These are phyloP conservation scores for Sporothrix sp. DNA, from an alignment of 2,329 filamentous ascomycete genomes.

Conservation along the genomic window DNA sequence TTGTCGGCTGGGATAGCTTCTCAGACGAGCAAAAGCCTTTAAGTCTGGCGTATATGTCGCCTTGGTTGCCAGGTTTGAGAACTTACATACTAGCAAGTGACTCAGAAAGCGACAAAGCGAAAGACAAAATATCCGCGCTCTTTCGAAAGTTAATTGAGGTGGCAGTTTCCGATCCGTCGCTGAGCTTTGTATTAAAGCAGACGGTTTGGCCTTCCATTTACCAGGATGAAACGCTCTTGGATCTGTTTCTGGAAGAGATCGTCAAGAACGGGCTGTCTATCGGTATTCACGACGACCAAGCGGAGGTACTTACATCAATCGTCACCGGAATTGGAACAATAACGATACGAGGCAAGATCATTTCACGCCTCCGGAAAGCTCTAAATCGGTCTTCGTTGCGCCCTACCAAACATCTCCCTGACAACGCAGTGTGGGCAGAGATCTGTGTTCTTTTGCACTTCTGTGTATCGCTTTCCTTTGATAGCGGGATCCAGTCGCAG, in stretches of 20 bases:
- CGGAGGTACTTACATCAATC: constrained; percentile 53
- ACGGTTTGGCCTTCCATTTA: constrained; percentile 56
- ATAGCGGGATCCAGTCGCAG: constrained; percentile 57
- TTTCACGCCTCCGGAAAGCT: constrained; percentile 56
- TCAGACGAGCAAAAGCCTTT: constrained; percentile 56
- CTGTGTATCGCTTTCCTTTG: constrained; percentile 56
- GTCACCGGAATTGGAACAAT: constrained; percentile 54
- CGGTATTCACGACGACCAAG: constrained; percentile 47
- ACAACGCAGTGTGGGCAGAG: constrained; percentile 61
- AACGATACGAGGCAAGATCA: constrained; percentile 54
- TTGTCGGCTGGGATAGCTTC: constrained; percentile 62
- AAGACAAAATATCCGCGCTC: constrained; percentile 53
- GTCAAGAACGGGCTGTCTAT: constrained; percentile 52
- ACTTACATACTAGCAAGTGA: constrained; percentile 50
- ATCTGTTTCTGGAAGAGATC: constrained; percentile 58
- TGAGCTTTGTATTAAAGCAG: constrained; percentile 53
- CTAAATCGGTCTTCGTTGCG: constrained; percentile 57
- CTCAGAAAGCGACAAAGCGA: constrained; percentile 53
- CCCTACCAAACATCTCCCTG: constrained; percentile 54
- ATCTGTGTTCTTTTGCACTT: constrained; percentile 58
- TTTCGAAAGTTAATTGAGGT: constrained; percentile 60
- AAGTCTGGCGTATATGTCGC: constrained; percentile 59
- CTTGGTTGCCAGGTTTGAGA: constrained; percentile 55
- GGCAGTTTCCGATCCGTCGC: constrained; percentile 48
- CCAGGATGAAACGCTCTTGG: constrained; percentile 54